A percentile compares a stretch with the other conserved stretches of the same genome.
These are phyloP conservation scores for Zygoascus ofunaensis DNA, from an alignment of 805 yeast species.

Conservation along the genomic window DNA sequence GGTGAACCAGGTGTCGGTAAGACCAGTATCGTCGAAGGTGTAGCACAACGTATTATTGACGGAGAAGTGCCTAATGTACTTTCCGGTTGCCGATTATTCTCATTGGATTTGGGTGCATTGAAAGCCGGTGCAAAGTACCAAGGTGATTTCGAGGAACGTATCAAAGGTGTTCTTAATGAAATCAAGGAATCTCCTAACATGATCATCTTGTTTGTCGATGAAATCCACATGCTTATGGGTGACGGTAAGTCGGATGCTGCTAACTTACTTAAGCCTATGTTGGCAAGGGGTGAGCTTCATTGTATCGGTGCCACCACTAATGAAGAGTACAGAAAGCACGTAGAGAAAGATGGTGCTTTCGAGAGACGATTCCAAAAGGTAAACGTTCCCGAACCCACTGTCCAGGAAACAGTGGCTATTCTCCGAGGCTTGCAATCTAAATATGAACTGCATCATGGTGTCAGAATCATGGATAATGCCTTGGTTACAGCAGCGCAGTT, in stretches of 20 bases:
- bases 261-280: conserved; percentile 89
- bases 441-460: conserved; percentile 97
- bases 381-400: conserved; percentile 89
- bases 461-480: conserved; percentile 89
- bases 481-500: conserved; percentile 88
- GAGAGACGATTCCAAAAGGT: conserved; percentile 97
- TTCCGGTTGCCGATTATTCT: conserved; percentile 69
- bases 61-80: conserved; percentile 89
- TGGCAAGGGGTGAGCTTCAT: conserved; percentile 92
- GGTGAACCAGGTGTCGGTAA: conserved; percentile 99
- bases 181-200: conserved; percentile 72
- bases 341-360: conserved; percentile 96
- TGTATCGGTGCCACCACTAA: conserved; percentile 98
- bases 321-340: conserved; percentile 83
- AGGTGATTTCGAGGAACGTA: conserved; percentile 97
- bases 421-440: conserved; percentile 91
- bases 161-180: conserved; percentile 92
- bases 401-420: conserved; percentile 89
- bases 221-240: conserved; percentile 99
- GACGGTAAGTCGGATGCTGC: conserved; percentile 98
- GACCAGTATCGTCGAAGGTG: conserved; percentile 96
- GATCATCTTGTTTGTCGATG: conserved; percentile 90
- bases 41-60: conserved; percentile 93
- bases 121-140: conserved; percentile 98
- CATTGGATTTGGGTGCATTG: conserved; percentile 89